Base-by-base conservation (phyloP, 2,329 filamentous ascomycete genomes). In the Apiospora sp. region DNA sequence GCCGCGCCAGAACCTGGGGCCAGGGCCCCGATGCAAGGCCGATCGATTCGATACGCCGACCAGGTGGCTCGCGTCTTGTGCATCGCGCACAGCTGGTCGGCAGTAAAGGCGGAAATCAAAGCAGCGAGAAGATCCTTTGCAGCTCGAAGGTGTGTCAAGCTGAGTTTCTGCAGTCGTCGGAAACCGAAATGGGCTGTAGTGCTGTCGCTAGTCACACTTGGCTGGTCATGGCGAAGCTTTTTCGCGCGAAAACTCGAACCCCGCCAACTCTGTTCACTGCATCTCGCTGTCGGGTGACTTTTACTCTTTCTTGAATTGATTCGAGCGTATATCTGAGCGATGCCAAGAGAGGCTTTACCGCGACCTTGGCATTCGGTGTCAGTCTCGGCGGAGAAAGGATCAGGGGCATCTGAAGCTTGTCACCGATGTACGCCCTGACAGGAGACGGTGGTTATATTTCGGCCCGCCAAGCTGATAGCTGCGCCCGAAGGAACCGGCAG, bases 191-290 rank as follows among this genome's bases (percentile, higher is more conserved):
- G 49, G 12, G 3, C 12, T 13, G 2, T 4, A 41, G 34, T n/a
- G 54, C 54, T 22, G 6, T 34, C 19, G 46, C 46, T n/a, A 64
- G 58, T 6, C 5, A 41, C 34, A 64, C 58, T 64, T 64, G 58
- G 58, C 58, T 24, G 22, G 58, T 64, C 58, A n/a, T 34, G n/a
- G 58, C 58, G 58, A 64, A 64, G 19, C 58, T 64, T 64, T 41
- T 64, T 8, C 22, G 16, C 34, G 19, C 58, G 16, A 41, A 41
- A 64, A 64, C 54, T 37, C 8, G 30, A 64, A n/a, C 30, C 13
- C 37, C 22, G 19, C 19, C 12, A 14, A 64, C 58, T 64, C n/a
- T 64, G 58, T 64, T 64, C 24, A 41, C 58, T 14, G 22, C 30
- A 14, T 19, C 58, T 64, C 58, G 58, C 34, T n/a, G 58, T 41